phyloP scores from a whole-genome alignment of 208 protist genomes.

The Crithidia acanthocephali region DNA sequence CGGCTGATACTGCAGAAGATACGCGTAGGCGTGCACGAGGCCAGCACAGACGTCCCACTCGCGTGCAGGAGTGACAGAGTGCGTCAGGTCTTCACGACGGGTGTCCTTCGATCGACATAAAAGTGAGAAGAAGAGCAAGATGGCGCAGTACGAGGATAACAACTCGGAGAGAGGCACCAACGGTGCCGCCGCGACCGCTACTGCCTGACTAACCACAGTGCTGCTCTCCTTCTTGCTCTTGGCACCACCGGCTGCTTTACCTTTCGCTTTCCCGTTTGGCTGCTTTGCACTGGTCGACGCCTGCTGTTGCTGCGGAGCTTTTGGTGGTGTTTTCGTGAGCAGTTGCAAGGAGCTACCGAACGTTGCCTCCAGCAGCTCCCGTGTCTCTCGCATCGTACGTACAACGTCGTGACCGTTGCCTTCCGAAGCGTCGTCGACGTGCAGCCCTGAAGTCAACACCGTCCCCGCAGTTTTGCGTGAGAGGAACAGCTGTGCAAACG shows the following conservation, averaged over 20 bases:
- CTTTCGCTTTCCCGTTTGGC: conserved; percentile 7
- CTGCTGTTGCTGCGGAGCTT: neutral
- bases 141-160: conserved; percentile 2
- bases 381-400: neutral
- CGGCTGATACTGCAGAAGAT: conserved; percentile 29
- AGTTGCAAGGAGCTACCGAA: neutral
- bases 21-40: conserved; percentile 11
- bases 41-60: neutral
- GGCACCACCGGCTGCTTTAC: neutral
- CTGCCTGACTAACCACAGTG: neutral
- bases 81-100: too few species aligned
- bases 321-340: neutral
- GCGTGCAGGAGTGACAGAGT: neutral
- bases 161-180: neutral
- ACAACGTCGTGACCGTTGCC: neutral
- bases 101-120: neutral
- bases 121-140: neutral
- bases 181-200: neutral
- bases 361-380: neutral
- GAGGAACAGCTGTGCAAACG: conserved; percentile 21
- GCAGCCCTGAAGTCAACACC: neutral
- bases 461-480: conserved; percentile 3
- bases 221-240: neutral
- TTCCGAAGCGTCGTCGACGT: neutral
- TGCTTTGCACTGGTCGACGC: neutral